phyloP scores from a whole-genome alignment of 164 flowering plant species.

The Pachysandra terminalis region DNA sequence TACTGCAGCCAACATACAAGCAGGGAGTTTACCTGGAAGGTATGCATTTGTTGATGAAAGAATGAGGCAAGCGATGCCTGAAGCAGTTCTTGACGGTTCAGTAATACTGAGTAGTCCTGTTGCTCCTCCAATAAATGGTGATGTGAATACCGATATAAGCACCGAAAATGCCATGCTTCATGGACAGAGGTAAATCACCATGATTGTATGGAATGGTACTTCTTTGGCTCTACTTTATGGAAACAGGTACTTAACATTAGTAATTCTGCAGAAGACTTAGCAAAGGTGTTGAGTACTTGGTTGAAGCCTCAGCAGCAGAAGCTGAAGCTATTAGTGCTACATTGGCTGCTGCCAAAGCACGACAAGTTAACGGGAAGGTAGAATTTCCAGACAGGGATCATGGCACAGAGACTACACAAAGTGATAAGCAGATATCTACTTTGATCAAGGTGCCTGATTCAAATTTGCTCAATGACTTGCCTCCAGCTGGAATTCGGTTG shows the following conservation, averaged over 20 bases:
- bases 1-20: slow-evolving; percentile 60
- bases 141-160: slow-evolving; percentile 90
- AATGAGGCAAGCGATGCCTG: slow-evolving; percentile 47
- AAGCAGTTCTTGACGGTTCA: slow-evolving; percentile 71
- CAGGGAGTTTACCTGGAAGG: slow-evolving; percentile 60
- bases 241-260: slow-evolving; percentile 1
- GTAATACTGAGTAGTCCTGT: slow-evolving; percentile 91
- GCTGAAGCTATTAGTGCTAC: too few relatives aligned
- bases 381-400: slow-evolving; percentile 72
- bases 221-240: neutral
- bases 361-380: slow-evolving; percentile 82
- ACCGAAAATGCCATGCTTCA: slow-evolving; percentile 84
- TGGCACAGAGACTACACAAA: slow-evolving; percentile 71
- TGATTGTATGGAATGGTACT: neutral
- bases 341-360: too few relatives aligned
- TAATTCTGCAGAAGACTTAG: slow-evolving; percentile 56
- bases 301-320: too few relatives aligned
- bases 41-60: slow-evolving; percentile 75
- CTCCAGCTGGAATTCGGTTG: slow-evolving; percentile 57
- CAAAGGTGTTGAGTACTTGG: too few relatives aligned
- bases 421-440: slow-evolving; percentile 51
- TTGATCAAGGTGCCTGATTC: slow-evolving; percentile 58
- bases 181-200: slow-evolving; percentile 59
- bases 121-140: slow-evolving; percentile 93
- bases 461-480: slow-evolving; percentile 31